Evolutionary conservation across 805 yeast species (phyloP), one percentile per base, ranked within the genome.

Genomic region (Ogataea nakhonphanomensis): DNA sequence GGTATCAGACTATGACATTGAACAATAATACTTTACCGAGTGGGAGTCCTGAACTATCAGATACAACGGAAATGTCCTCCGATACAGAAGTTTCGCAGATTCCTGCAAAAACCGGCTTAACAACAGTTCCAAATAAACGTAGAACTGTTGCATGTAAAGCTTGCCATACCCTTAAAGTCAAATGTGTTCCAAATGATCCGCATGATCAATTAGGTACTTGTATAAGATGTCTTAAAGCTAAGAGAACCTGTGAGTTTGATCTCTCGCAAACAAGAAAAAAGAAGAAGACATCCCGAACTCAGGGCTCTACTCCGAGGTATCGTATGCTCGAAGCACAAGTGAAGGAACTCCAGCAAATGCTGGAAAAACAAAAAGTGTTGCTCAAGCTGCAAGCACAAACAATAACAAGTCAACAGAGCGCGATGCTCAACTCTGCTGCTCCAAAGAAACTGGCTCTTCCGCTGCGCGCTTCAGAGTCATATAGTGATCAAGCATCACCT

Each of bases 131-230:
- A 10, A 20, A 34, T 17, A 54, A 54, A 33, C 55, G 79, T 40
- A 52, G 79, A 35, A 61, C 81, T 0, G 78, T 76, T 10, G 85
- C 85, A 1, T 80, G 86, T 58, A 77, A 74, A 48, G 67, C 77
- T n/a, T 89, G 97, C 57, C 95, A 91, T 53, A 59, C 84, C 0
- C 70, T 87, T 36, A 89, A 89, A 56, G 96, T 89, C 25, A 79
- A 83, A 51, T 89, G 97, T 61, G 78, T 83, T 7, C 93, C 95
- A 0, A 68, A 81, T 1, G 81, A 81, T 54, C 59, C 69, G 29
- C 53, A 67, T 23, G 74, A 81, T 43, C 79, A 80, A 8, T 59
- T 69, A 2, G 79, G 83, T 3, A 78, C 90, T 0, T 89, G 97
- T 62, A 64, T 74, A 9, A 70, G 96, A 30, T 89, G 97, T 55